Evolutionary conservation across 352 stramenopile species (phyloP), one percentile per base, ranked within the genome.

Genomic region (Salisapilia sapeloensis): DNA sequence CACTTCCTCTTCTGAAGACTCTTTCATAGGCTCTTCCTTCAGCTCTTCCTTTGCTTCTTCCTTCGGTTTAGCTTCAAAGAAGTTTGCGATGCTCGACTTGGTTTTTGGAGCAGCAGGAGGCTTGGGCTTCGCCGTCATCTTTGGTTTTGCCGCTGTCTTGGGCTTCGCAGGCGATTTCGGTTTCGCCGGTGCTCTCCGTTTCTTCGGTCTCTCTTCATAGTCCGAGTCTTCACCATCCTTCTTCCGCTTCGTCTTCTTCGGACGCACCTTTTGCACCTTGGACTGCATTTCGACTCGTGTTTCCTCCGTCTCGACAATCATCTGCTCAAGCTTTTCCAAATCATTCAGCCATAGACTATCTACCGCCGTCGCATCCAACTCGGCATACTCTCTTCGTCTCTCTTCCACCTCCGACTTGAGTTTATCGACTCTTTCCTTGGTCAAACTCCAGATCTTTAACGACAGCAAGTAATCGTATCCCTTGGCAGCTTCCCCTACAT

Each of bases 401-500:
- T 77, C 74, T 32, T 74, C 45, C 23, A 95, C 58, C 13, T 98
- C 85, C 11, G 75, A 62, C 24, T 78, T 72, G 6, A 98, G 58
- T 6, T 69, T 77, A 25, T 95, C 67, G 3, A 97, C 93, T 17
- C 82, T 74, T 42, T 98, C 93, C 35, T 75, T 80, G 12, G 90
- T 97, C 34, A 98, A 50, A 24, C 75, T 96, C 40, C 76, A 86
- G 24, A 97, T 62, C 32, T 92, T 89, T 84, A 97, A 96, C 29
- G 79, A 96, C 20, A 97, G 46, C 19, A 98, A 48, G 42, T 98
- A 98, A 38, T 97, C 82, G 43, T 94, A 98, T 29, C 84, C 79
- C 37, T 49, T 54, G 30, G 42, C 47, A 5, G 48, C 52, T 34
- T 66, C 46, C 1, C 45, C 39, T 14, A 37, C 32, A 23, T 53